A percentile compares a stretch with the other conserved stretches of the same genome.
Conservation (phyloP, 1,284 basidiomycete genomes). For the Inonotus hispidus region DNA sequence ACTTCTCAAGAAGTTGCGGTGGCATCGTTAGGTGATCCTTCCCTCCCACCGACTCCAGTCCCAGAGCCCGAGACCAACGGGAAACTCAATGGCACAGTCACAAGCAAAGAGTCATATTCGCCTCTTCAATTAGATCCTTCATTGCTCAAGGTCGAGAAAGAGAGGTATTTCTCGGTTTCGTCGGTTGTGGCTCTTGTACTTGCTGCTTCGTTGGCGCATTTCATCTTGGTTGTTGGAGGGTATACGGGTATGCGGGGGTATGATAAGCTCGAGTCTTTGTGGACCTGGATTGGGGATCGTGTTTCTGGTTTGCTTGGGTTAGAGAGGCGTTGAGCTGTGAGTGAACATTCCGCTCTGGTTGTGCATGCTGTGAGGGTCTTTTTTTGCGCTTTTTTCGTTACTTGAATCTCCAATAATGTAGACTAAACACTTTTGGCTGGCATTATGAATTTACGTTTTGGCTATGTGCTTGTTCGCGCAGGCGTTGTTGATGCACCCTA, state of each 20-base stretch:
- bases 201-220: conserved; percentile 48
- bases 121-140: conserved; percentile 7
- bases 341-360: no score
- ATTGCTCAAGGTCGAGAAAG: conserved; percentile 10
- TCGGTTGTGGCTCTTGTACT: conserved; percentile 41
- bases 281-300: conserved; percentile 33
- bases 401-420: no score
- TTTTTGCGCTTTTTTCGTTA: no score
- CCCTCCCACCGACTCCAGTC: conserved; percentile 21
- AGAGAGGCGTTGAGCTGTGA: neutral
- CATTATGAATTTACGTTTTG: no score
- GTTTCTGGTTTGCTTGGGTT: neutral
- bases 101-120: neutral
- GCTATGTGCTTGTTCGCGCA: no score
- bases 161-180: conserved; percentile 30
- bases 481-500: no score
- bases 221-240: conserved; percentile 43
- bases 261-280: conserved; percentile 39
- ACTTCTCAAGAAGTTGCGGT: conserved; percentile 10
- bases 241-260: conserved; percentile 45
- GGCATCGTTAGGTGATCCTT: conserved; percentile 25
- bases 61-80: neutral
- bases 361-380: no score
- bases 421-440: no score
- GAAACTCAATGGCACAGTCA: neutral